These are phyloP conservation scores for Trametes cubensis DNA, from an alignment of 768 basidiomycete species.

Conservation along the genomic window DNA sequence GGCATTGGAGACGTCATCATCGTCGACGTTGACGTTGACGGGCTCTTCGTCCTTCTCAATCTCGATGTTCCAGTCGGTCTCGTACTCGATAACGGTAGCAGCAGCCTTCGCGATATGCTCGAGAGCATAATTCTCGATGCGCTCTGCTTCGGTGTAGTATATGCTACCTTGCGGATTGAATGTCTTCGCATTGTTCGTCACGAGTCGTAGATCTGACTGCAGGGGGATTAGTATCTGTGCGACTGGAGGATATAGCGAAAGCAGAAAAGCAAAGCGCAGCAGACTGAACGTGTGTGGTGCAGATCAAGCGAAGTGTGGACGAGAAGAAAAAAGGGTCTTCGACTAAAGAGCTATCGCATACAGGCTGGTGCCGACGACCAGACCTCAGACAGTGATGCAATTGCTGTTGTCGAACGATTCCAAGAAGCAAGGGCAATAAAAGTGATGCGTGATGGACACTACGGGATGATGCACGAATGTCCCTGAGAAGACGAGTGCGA, in stretches of 20 bases:
- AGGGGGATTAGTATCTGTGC: background rate
- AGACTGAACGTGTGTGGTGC: too few species aligned
- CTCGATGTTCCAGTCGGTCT: constrained; percentile 85
- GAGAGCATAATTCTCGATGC: constrained; percentile 68
- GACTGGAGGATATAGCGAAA: too few species aligned
- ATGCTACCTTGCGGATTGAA: constrained; percentile 79
- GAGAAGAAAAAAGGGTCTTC: too few species aligned
- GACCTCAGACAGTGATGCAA: too few species aligned
- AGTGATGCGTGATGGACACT: too few species aligned
- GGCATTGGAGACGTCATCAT: constrained; percentile 48
- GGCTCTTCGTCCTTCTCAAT: constrained; percentile 51
- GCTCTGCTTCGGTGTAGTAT: constrained; percentile 73
- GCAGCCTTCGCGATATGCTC: constrained; percentile 76
- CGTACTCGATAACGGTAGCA: constrained; percentile 76
- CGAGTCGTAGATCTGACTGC: constrained; percentile 71
- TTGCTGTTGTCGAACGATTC: too few species aligned
- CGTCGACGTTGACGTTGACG: constrained; percentile 28
- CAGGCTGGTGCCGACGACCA: too few species aligned
- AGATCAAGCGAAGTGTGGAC: too few species aligned
- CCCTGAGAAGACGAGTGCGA: too few species aligned
- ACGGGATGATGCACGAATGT: too few species aligned
- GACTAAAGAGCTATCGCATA: too few species aligned
- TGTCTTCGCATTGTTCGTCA: constrained; percentile 70
- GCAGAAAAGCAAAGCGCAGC: background rate
- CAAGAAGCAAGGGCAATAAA: too few species aligned